phyloP scores from a whole-genome alignment of 179 eudicot species.

The Silene coronaria region DNA sequence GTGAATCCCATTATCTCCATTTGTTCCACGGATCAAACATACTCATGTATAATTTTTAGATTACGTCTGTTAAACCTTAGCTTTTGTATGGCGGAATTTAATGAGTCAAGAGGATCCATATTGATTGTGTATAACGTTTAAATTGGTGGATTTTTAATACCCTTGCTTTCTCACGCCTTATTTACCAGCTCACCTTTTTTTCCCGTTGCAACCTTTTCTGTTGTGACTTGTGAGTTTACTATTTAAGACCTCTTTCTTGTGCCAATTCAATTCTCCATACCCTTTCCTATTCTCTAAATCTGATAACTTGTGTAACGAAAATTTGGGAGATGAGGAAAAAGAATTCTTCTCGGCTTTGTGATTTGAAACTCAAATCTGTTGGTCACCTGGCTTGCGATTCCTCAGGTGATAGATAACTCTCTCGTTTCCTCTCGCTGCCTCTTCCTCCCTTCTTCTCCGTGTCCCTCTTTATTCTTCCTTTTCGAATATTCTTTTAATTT shows the following conservation, averaged over 20 bases:
- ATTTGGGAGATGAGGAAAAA: conserved; percentile 6
- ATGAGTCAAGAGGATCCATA: neutral
- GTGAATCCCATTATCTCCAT: neutral
- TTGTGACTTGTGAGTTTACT: conserved; percentile 7
- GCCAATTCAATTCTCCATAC: neutral
- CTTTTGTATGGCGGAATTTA: neutral
- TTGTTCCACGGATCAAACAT: neutral
- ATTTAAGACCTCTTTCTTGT: conserved; percentile 5
- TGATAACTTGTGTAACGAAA: neutral
- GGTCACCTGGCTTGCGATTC: conserved; percentile 9
- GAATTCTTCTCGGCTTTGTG: neutral
- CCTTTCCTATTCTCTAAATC: conserved; percentile 11
- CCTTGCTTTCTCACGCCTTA: conserved; percentile 1
- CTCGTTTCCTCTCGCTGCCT: neutral
- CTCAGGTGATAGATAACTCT: conserved; percentile 18
- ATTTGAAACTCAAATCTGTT: conserved; percentile 4
- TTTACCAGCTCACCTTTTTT: neutral
- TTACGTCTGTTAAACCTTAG: neutral
- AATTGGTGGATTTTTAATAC: conserved; percentile 2
- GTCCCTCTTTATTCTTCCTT: neutral
- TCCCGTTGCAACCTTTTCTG: conserved; percentile 14
- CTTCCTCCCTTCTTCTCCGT: neutral
- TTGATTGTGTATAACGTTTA: neutral
- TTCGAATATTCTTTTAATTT: conserved; percentile 1
- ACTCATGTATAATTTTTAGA: neutral